Percentiles rank a stretch among this genome's conserved stretches.
Evolutionary conservation across 495 filamentous ascomycete species (phyloP).

Genomic region (Trichoderma asperelloides): DNA sequence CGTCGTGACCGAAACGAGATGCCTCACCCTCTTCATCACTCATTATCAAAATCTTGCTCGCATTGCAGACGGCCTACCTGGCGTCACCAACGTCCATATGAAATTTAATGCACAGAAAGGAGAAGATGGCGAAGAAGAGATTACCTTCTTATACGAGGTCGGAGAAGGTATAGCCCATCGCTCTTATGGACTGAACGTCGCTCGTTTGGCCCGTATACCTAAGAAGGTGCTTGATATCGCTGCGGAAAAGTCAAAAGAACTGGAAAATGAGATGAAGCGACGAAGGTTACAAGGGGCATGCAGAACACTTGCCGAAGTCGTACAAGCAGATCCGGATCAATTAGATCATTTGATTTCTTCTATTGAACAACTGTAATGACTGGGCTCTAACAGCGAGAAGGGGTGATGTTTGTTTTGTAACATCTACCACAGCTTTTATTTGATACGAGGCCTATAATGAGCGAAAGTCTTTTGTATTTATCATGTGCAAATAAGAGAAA

Average conservation of each 20-base stretch:
- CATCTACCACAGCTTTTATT: neutral
- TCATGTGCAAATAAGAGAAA: neutral
- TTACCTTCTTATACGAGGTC: slow-evolving; percentile 79
- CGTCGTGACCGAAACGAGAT: slow-evolving; percentile 62
- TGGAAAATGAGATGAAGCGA: slow-evolving; percentile 65
- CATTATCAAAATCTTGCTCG: slow-evolving; percentile 83
- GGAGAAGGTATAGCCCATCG: slow-evolving; percentile 85
- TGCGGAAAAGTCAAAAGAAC: slow-evolving; percentile 62
- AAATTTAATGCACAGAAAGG: slow-evolving; percentile 53
- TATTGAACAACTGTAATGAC: slow-evolving; percentile 38
- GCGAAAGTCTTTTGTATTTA: neutral
- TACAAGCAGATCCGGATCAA: slow-evolving; percentile 25
- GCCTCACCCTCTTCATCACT: slow-evolving; percentile 88
- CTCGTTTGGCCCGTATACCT: slow-evolving; percentile 76
- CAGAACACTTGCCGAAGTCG: slow-evolving; percentile 35
- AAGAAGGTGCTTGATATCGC: slow-evolving; percentile 67
- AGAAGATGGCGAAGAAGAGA: slow-evolving; percentile 39
- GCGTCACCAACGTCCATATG: slow-evolving; percentile 74
- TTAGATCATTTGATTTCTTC: slow-evolving; percentile 37
- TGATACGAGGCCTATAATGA: neutral
- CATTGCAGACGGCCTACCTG: slow-evolving; percentile 56
- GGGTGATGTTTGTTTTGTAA: neutral
- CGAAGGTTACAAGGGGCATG: slow-evolving; percentile 42
- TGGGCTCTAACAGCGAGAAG: neutral
- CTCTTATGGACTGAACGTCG: slow-evolving; percentile 91